phyloP scores from a whole-genome alignment of 2,329 filamentous ascomycete genomes.

The Emericellopsis atlantica region DNA sequence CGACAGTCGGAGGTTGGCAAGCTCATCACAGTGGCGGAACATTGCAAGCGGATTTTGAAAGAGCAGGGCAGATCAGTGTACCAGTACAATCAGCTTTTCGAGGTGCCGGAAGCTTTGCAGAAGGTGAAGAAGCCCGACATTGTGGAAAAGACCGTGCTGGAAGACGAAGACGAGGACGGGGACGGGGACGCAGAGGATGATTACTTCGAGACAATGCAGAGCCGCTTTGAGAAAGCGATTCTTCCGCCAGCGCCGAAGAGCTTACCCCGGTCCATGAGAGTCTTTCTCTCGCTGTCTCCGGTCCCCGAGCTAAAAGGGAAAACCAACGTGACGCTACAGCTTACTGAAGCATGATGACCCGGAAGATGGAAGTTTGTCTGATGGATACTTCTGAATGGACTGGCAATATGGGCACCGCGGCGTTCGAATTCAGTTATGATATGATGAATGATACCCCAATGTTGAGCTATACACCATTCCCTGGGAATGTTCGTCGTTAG shows the following conservation, averaged over 20 bases:
- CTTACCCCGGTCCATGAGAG: constrained; percentile 40
- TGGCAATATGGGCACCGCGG: too few relatives aligned
- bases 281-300: constrained; percentile 42
- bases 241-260: constrained; percentile 30
- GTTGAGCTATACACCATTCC: background rate
- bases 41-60: constrained; percentile 43
- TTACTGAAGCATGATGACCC: too few relatives aligned
- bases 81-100: constrained; percentile 45
- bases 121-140: constrained; percentile 15
- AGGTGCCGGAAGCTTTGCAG: constrained; percentile 21
- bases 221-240: constrained; percentile 37
- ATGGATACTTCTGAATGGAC: too few relatives aligned
- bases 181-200: constrained; percentile 21
- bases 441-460: constrained; percentile 17
- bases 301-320: constrained; percentile 41
- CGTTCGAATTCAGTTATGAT: too few relatives aligned
- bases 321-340: constrained; percentile 31
- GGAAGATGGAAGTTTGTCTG: too few relatives aligned
- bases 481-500: too few relatives aligned
- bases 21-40: constrained; percentile 55
- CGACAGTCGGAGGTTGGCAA: constrained; percentile 44
- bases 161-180: constrained; percentile 8
- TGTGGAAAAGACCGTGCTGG: constrained; percentile 30
- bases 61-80: constrained; percentile 34
- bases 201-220: constrained; percentile 45